These are phyloP conservation scores for Cinchona pubescens DNA, from an alignment of 257 asterid species.

Conservation along the genomic window DNA sequence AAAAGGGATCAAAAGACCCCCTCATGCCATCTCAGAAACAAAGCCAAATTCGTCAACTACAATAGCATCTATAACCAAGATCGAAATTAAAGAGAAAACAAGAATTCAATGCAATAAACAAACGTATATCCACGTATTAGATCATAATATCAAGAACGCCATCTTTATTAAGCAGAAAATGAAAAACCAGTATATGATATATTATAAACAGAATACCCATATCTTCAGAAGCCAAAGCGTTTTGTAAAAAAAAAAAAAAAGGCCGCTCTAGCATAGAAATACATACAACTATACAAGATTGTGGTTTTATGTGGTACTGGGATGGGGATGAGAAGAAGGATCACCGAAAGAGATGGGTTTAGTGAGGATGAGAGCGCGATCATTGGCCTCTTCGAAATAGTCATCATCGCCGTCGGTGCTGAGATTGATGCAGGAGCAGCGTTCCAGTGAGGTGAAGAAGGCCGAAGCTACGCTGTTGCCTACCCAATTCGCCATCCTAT, in stretches of 20 bases:
- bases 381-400: conserved; percentile 27
- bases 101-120: no score
- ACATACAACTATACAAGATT: no score
- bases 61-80: background rate
- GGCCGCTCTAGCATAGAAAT: background rate
- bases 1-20: no score
- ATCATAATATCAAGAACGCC: no score
- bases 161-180: background rate
- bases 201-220: background rate
- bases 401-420: conserved; percentile 21
- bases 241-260: background rate
- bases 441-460: conserved; percentile 30
- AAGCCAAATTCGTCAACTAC: background rate
- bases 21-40: background rate
- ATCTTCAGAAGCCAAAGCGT: background rate
- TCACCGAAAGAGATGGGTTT: conserved; percentile 18
- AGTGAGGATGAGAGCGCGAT: conserved; percentile 30
- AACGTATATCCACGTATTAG: no score
- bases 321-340: conserved; percentile 15
- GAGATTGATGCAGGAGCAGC: conserved; percentile 34
- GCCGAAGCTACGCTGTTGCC: conserved; percentile 31
- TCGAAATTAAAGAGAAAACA: background rate
- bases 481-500: conserved; percentile 29
- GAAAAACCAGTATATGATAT: background rate
- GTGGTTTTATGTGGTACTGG: background rate